These are phyloP conservation scores for Phaeoacremonium minimum DNA, from an alignment of 2,329 filamentous ascomycete genomes.

Conservation along the genomic window DNA sequence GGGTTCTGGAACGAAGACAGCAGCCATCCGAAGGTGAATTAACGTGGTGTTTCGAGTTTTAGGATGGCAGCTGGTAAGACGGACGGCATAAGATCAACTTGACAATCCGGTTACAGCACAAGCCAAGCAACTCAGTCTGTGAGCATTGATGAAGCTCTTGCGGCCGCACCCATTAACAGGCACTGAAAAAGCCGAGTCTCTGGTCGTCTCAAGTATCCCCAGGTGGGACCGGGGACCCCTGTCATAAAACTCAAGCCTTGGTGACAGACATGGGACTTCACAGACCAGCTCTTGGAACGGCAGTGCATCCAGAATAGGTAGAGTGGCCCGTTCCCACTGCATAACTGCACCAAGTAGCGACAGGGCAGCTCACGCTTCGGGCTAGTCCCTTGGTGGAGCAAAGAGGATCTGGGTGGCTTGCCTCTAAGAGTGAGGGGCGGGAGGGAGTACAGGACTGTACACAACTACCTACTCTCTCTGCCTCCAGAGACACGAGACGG, in stretches of 20 bases:
- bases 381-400: too few species aligned
- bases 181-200: slow-evolving; percentile 27
- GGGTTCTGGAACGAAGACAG: slow-evolving; percentile 18
- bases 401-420: too few species aligned
- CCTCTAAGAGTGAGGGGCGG: too few species aligned
- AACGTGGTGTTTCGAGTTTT: slow-evolving; percentile 13
- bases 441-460: too few species aligned
- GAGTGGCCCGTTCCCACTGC: slow-evolving; percentile 17
- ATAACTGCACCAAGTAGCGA: slow-evolving; percentile 13
- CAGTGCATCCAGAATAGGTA: slow-evolving; percentile 19
- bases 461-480: too few species aligned
- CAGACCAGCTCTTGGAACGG: slow-evolving; percentile 18
- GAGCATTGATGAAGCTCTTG: slow-evolving; percentile 27
- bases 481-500: too few species aligned
- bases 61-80: slow-evolving; percentile 19
- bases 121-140: slow-evolving; percentile 21
- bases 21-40: slow-evolving; percentile 13
- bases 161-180: slow-evolving; percentile 27
- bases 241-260: slow-evolving; percentile 28
- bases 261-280: too few species aligned
- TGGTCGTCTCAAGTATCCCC: slow-evolving; percentile 39
- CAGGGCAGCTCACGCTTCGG: too few species aligned
- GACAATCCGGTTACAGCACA: slow-evolving; percentile 42
- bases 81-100: slow-evolving; percentile 42
- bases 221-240: slow-evolving; percentile 21